Evolutionary conservation across 2,329 filamentous ascomycete genomes (phyloP).

Genomic region (Alternaria solani): DNA sequence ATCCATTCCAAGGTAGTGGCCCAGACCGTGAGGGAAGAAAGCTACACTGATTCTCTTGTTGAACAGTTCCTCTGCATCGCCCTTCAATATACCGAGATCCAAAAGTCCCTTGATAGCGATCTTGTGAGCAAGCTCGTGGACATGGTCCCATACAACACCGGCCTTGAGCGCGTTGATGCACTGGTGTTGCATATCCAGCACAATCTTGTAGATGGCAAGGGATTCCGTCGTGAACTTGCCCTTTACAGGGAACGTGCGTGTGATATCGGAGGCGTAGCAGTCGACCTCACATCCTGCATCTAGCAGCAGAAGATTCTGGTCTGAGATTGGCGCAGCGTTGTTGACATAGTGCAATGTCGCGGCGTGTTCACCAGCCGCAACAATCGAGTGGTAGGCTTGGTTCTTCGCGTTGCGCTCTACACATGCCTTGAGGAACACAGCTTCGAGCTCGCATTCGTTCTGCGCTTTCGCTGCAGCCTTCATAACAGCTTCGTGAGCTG

Average conservation of each 20-base stretch:
- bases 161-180: slow-evolving; percentile 76
- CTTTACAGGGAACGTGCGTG: slow-evolving; percentile 83
- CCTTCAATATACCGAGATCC: slow-evolving; percentile 75
- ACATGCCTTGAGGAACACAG: slow-evolving; percentile 78
- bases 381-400: slow-evolving; percentile 88
- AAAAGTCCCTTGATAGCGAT: slow-evolving; percentile 83
- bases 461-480: slow-evolving; percentile 66
- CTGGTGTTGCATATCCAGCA: slow-evolving; percentile 84
- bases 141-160: slow-evolving; percentile 80
- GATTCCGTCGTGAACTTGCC: slow-evolving; percentile 59
- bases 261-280: slow-evolving; percentile 69
- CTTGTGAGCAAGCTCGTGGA: slow-evolving; percentile 80
- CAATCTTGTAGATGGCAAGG: slow-evolving; percentile 75
- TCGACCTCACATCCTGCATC: slow-evolving; percentile 74
- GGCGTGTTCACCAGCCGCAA: slow-evolving; percentile 79
- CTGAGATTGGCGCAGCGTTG: slow-evolving; percentile 49
- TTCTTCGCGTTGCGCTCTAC: slow-evolving; percentile 78
- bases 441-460: slow-evolving; percentile 86
- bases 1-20: slow-evolving; percentile 62
- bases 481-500: slow-evolving; percentile 78
- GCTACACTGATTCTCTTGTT: slow-evolving; percentile 56
- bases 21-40: slow-evolving; percentile 61
- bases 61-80: slow-evolving; percentile 60
- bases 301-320: slow-evolving; percentile 80
- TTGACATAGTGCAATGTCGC: slow-evolving; percentile 88